Base-by-base conservation (phyloP, 2,329 filamentous ascomycete genomes). In the Aspergillus sp. region DNA sequence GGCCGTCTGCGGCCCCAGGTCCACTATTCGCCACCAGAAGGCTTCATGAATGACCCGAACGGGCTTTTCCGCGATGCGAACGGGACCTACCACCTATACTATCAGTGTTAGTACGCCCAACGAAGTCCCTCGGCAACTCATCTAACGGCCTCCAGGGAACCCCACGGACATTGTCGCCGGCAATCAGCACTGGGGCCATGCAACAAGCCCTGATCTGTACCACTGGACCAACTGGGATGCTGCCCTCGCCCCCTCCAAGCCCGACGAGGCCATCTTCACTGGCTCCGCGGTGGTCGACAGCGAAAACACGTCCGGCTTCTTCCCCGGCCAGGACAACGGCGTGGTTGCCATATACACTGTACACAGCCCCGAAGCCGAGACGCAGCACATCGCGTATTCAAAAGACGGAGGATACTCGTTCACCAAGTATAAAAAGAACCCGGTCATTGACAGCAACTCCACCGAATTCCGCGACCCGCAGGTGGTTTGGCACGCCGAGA, bases 101-200 rank as follows among this genome's bases (percentile, higher is more conserved):
- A 81, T 44, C 77, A 81, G 48, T 76, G 67, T 61, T 56, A 57
- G 51, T 16, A n/a, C n/a, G n/a, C 7, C n/a, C 20, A 3, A 17
- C 15, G 29, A 24, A 27, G 15, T 13, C 5, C 6, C 4, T 25
- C 10, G 14, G 11, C 8, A 11, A 30, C 20, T n/a, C 19, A 30
- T 15, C 16, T 26, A 13, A 34, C 24, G 8, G 12, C 10, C n/a
- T 26, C 14, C 14, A 12, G 27, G 68, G 65, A 72, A 73, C 34
- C 69, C 71, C 1, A 62, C 62, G 0, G 66, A 48, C 2, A 53
- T 58, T 5, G 63, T 70, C 1, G 69, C 60, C 4, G 74, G 74
- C 1, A 74, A 77, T 38, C 70, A 79, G 45, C 75, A 80, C 44
- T 81, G 77, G 78, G 77, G 78, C 7, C 77, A 81, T 45, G 75